Percentiles rank a stretch among this genome's conserved stretches.
Conservation (phyloP, 192 early-diverging fungal species). For the Linnemannia exigua region DNA sequence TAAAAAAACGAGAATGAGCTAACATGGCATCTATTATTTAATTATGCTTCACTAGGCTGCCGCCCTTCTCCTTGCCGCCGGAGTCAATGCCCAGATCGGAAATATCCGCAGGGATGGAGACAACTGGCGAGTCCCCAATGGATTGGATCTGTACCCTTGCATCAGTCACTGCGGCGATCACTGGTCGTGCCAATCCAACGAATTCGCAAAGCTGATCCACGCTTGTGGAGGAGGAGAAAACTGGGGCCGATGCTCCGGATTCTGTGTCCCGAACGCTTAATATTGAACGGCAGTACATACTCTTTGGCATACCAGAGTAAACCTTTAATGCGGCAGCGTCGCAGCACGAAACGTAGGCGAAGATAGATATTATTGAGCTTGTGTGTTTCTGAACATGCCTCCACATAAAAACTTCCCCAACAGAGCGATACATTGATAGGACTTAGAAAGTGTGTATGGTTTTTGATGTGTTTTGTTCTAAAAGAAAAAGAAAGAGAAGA, state of each 20-base stretch:
- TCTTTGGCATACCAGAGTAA: slow-evolving; percentile 12
- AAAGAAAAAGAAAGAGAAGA: too few relatives aligned
- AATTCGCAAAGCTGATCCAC: background rate
- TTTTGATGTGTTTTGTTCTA: too few relatives aligned
- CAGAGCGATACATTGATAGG: too few relatives aligned
- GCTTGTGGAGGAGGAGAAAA: slow-evolving; percentile 15
- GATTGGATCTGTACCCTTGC: slow-evolving; percentile 19
- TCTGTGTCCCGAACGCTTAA: slow-evolving; percentile 12
- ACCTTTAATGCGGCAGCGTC: background rate
- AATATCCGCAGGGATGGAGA: background rate
- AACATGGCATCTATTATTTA: background rate
- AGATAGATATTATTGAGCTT: slow-evolving; percentile 11
- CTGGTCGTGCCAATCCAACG: slow-evolving; percentile 2
- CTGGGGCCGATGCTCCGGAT: slow-evolving; percentile 10
- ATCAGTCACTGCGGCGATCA: slow-evolving; percentile 2
- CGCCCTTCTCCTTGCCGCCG: background rate
- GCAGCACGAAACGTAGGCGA: slow-evolving; percentile 7
- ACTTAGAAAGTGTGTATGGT: too few relatives aligned
- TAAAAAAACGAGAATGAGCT: background rate
- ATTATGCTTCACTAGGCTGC: background rate
- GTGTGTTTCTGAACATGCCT: slow-evolving; percentile 9
- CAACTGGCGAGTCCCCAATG: slow-evolving; percentile 10
- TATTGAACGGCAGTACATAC: background rate
- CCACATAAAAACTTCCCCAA: background rate
- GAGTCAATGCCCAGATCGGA: slow-evolving; percentile 6